phyloP scores from a whole-genome alignment of 164 flowering plant species.

The Cinnamomum chago region DNA sequence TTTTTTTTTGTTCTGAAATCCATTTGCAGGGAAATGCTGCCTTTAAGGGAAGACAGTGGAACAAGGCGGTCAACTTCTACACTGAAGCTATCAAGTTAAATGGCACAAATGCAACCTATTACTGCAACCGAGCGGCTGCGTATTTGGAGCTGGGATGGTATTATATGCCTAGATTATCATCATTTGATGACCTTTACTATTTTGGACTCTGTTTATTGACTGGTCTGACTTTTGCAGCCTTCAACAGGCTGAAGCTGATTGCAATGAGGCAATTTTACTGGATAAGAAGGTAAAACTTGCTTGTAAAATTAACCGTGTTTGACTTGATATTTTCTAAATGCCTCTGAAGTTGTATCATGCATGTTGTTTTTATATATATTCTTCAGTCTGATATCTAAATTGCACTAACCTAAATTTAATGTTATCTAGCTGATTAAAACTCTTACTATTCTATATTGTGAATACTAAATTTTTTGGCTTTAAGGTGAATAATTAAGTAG shows the following conservation, averaged over 20 bases:
- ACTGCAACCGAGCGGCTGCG: slow-evolving; percentile 90
- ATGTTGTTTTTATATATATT: too few relatives aligned
- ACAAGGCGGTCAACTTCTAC: slow-evolving; percentile 81
- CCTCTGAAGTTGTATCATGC: neutral
- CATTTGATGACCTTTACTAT: neutral
- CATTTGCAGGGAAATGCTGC: slow-evolving; percentile 88
- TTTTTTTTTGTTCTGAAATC: neutral
- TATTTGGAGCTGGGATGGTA: slow-evolving; percentile 89
- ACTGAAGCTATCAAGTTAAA: slow-evolving; percentile 87
- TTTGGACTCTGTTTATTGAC: neutral
- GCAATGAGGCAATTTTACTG: slow-evolving; percentile 65
- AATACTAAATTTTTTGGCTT: too few relatives aligned
- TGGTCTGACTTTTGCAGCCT: slow-evolving; percentile 50
- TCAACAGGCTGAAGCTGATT: slow-evolving; percentile 90
- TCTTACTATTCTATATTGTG: too few relatives aligned
- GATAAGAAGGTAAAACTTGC: slow-evolving; percentile 74
- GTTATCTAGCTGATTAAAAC: too few relatives aligned
- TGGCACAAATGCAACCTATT: slow-evolving; percentile 62
- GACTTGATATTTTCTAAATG: neutral
- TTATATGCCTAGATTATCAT: neutral
- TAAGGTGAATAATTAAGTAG: too few relatives aligned
- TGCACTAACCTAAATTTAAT: too few relatives aligned
- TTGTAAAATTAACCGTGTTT: neutral
- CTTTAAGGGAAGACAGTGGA: slow-evolving; percentile 83
- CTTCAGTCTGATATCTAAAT: neutral